Evolutionary conservation across 2,329 filamentous ascomycete species (phyloP), one percentile per base, ranked within the genome.

Genomic region (Fusarium equiseti): DNA sequence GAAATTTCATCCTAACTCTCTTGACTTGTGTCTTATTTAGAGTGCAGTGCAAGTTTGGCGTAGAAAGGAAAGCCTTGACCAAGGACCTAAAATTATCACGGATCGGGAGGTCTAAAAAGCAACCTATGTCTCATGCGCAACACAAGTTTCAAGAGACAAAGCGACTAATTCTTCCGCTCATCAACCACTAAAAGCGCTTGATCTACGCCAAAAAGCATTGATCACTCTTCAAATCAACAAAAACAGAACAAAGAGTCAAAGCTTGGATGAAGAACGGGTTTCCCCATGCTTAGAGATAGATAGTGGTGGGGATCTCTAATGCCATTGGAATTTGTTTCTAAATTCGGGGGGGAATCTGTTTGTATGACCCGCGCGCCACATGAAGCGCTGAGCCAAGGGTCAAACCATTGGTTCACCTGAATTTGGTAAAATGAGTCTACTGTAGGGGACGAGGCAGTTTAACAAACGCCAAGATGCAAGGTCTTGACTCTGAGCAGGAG

Each of bases 391-490:
- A 62, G 45, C 29, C 38, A 54, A 31, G 31, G 35, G 12, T 49
- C 43, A 29, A 44, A 65, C 54, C 32, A 75, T 75, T 75, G 71
- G 71, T 38, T 61, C 43, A 26, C 56, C 50, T 54, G 60, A 53
- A 43, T 29, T 53, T 43, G 32, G 24, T 53, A 15, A 74, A 70
- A 74, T 75, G 65, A 64, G 63, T 46, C 52, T 27, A 42, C 32
- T 27, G 15, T 40, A 27, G 6, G 50, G 42, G 29, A 50, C 57
- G 12, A 49, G 51, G 54, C 59, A 52, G 18, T 32, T 42, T 16
- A 68, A 42, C 38, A n/a, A 51, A 32, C 38, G 68, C 68, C 54
- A 71, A 68, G 59, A 29, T 35, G 22, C 15, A n/a, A 26, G n/a
- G 29, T n/a, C 53, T 29, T 35, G 53, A 51, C 55, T 50, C 51